Conservation (phyloP, 345 rosid species). For the Punica granatum region DNA sequence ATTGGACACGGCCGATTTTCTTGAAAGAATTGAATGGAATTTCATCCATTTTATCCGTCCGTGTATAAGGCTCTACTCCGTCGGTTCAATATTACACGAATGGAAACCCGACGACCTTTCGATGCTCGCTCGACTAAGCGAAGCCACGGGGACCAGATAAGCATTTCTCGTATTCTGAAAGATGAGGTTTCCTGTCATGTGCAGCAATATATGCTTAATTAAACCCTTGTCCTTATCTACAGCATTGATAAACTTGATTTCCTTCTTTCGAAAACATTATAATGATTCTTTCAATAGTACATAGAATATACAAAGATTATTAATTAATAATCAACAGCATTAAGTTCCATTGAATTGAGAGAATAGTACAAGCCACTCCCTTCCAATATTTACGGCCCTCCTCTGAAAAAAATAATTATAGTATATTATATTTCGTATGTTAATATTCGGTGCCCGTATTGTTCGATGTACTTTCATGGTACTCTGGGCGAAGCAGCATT, state of each 20-base stretch:
- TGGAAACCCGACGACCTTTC: neutral
- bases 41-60: too few relatives aligned
- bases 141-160: neutral
- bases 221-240: slow-evolving; percentile 4
- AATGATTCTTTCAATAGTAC: neutral
- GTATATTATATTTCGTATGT: neutral
- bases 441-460: neutral
- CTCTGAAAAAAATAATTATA: too few relatives aligned
- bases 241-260: neutral
- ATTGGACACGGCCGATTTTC: too few relatives aligned
- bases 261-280: neutral
- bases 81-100: neutral
- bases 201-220: neutral
- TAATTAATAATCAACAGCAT: neutral
- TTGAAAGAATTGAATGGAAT: too few relatives aligned
- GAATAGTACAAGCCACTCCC: neutral
- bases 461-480: neutral
- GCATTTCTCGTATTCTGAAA: neutral
- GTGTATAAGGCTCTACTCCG: neutral
- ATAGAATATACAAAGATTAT: neutral
- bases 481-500: neutral
- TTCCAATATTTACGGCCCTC: neutral
- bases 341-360: neutral
- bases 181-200: slow-evolving; percentile 3
- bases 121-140: neutral